Conservation (phyloP, 257 asterid species). For the Agastache rugosa region DNA sequence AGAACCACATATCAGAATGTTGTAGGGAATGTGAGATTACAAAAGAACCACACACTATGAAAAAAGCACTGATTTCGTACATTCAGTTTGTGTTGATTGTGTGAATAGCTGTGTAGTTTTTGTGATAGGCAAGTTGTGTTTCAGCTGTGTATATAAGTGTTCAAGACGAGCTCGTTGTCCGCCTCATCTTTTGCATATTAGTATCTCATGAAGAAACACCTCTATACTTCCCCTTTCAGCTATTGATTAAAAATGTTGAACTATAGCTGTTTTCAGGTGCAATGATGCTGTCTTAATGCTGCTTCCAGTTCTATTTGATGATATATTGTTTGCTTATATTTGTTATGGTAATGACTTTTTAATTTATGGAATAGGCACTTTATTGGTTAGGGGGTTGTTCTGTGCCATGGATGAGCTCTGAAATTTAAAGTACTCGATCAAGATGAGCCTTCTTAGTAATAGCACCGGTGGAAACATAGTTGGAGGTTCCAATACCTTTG, state of each 20-base stretch:
- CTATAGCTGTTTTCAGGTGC: background rate
- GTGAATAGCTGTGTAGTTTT: background rate
- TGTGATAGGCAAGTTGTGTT: background rate
- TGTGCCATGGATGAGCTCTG: constrained; percentile 40
- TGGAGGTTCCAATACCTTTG: constrained; percentile 42
- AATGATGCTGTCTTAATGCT: background rate
- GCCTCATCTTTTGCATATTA: background rate
- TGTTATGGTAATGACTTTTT: constrained; percentile 11
- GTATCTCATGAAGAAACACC: background rate
- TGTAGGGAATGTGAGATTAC: constrained; percentile 2
- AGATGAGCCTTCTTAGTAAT: constrained; percentile 48
- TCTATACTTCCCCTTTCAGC: background rate
- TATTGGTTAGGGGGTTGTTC: constrained; percentile 18
- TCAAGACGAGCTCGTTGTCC: background rate
- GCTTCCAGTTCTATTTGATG: constrained; percentile 17
- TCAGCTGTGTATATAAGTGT: constrained; percentile 21
- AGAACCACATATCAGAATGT: constrained; percentile 19
- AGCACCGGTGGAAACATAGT: constrained; percentile 33
- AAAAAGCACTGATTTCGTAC: background rate
- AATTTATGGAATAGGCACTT: constrained; percentile 20
- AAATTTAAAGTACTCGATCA: constrained; percentile 20
- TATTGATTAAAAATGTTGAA: background rate
- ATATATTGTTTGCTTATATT: constrained; percentile 14
- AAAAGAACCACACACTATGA: constrained; percentile 14
- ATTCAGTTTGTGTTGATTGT: background rate